Evolutionary conservation across 139 green algal species (phyloP), one percentile per base, ranked within the genome.

Genomic region (Coccomyxa sp.): DNA sequence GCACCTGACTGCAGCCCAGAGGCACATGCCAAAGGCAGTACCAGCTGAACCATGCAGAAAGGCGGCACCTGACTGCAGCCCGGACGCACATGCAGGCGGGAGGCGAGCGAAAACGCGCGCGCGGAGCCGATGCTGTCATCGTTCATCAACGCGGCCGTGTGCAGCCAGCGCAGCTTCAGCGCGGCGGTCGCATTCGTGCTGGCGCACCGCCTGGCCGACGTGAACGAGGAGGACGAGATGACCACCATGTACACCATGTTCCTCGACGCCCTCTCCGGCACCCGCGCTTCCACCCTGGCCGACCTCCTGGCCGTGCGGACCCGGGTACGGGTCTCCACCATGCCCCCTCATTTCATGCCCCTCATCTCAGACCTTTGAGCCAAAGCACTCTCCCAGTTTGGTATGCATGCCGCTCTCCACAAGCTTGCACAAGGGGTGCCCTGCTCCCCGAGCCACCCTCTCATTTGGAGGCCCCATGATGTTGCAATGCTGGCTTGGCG

Each of bases 121-220:
- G 63, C 63, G 63, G 63, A 71, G 63, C 63, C 63, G 63, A 71
- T 71, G 30, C 86, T 92, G 27, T 85, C 68, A 67, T 85, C 58
- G 84, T 93, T 93, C 68, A 85, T 93, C 58, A 89, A 90, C 82
- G 88, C 88, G 28, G 86, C 83, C 81, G 87, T 93, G 57, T 86
- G 67, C 83, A 88, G 91, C 74, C 85, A 90, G 76, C 83, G 86
- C 67, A 82, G 83, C 13, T 82, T 93, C 68, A 83, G 23, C 60
- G 71, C 71, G 25, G 71, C 71, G 23, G 71, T 77, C n/a, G 85
- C 88, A 25, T 93, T 92, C 82, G 81, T 92, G 45, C 88, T 93
- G 58, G 83, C 88, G 59, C 91, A 92, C 83, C 80, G 88, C 17
- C 80, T 91, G n/a, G 84, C 84, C 4, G 83, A 90, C 84, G 76